A percentile compares a stretch with the other conserved stretches of the same genome.
phyloP scores from a whole-genome alignment of 495 filamentous ascomycete genomes.

The Penicillium coprophilum region DNA sequence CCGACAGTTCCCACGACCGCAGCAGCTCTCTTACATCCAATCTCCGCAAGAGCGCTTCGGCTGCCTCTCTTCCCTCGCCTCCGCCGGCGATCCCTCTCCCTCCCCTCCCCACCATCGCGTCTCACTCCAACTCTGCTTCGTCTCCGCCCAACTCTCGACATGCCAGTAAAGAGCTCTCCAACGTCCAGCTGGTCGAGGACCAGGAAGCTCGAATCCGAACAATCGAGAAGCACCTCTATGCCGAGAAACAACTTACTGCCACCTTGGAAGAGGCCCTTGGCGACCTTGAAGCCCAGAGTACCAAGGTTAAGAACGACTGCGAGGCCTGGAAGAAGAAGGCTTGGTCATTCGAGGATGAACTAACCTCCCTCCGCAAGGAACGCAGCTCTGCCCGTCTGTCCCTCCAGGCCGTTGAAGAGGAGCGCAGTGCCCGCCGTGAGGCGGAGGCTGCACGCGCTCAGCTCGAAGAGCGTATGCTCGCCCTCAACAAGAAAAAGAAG shows the following conservation, averaged over 20 bases:
- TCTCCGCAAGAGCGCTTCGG: constrained; percentile 82
- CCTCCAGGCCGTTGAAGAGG: constrained; percentile 91
- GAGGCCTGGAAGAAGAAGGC: constrained; percentile 89
- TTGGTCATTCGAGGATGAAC: constrained; percentile 72
- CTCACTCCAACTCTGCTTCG: constrained; percentile 35
- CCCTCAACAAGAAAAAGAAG: constrained; percentile 89
- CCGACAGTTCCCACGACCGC: constrained; percentile 54
- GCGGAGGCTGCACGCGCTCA: constrained; percentile 85
- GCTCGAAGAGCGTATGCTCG: constrained; percentile 91
- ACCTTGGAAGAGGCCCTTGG: constrained; percentile 94
- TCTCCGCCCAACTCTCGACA: constrained; percentile 60
- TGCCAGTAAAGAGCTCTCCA: constrained; percentile 76
- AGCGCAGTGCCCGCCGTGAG: constrained; percentile 79
- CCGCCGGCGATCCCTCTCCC: constrained; percentile 96
- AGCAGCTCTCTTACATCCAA: constrained; percentile 76
- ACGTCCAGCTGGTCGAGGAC: constrained; percentile 69
- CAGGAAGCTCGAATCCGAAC: constrained; percentile 92
- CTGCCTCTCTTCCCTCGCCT: constrained; percentile 83
- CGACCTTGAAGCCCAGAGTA: constrained; percentile 84
- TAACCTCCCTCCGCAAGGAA: constrained; percentile 69
- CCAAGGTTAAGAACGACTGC: constrained; percentile 79
- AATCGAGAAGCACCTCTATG: constrained; percentile 94
- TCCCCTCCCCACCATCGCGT: constrained; percentile 45
- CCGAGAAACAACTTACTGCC: constrained; percentile 92
- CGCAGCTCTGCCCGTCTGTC: constrained; percentile 71